Base-by-base conservation (phyloP, 768 basidiomycete genomes). In the Termitomyces sp. region DNA sequence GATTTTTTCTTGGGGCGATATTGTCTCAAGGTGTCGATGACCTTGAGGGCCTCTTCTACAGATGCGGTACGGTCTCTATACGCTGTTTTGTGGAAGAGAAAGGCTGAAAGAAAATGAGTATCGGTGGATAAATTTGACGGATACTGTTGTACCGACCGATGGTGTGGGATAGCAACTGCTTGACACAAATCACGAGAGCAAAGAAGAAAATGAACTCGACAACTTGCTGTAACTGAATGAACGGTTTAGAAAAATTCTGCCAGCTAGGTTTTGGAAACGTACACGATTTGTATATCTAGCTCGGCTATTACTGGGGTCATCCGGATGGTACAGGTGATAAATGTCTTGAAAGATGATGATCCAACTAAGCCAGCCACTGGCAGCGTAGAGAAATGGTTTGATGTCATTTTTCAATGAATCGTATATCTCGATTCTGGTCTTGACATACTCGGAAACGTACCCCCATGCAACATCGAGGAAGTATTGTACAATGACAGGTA, bases 131-230 rank as follows among this genome's bases (percentile, higher is more conserved):
- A 20, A 48, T 8, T 24, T 27, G 20, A 27, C 14, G 6, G 10
- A 27, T 30, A 26, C 8, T 48, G n/a, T 37, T 32, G 16, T 24
- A 57, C 74, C 10, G 36, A 78, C 77, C 77, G 34, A 91, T 82
- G 34, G 81, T 76, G 64, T 91, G 89, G 1, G 86, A 85, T 20
- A 90, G 70, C 79, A 92, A 86, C 62, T 81, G 76, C 67, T 89
- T 88, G 9, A 72, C 69, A 56, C 82, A 86, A 60, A 83, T 70
- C 13, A 91, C 77, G 14, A 93, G 74, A 2, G 79, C 76, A n/a
- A 88, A 71, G 73, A 92, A 92, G 74, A 92, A 92, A 34, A 89
- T 63, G 67, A 92, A 90, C 63, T 87, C 79, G 20, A 93, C 79
- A 7, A 79, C 82, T 73, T 90, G 76, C 44, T 76, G 75, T n/a